A percentile compares a stretch with the other conserved stretches of the same genome.
Conservation (phyloP, 2,329 filamentous ascomycete species). For the Cercospora janseana region DNA sequence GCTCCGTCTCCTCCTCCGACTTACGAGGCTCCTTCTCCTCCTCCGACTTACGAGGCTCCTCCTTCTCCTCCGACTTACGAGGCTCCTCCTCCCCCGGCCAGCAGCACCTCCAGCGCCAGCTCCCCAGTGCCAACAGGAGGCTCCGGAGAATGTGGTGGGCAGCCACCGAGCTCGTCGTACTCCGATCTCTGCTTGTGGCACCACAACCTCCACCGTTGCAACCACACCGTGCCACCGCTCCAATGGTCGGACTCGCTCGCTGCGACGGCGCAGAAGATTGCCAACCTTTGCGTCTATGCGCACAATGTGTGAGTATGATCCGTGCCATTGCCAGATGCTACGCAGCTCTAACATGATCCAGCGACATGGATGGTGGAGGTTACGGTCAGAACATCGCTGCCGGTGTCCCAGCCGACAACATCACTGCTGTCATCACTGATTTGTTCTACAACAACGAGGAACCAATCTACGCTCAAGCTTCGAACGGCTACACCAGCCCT, state of each 20-base stretch:
- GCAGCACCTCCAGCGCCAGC: constrained; percentile 13
- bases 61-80: constrained; percentile 5
- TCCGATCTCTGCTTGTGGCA: constrained; percentile 57
- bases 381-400: constrained; percentile 94
- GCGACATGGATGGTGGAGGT: constrained; percentile 56
- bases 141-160: too few relatives aligned
- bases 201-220: constrained; percentile 83
- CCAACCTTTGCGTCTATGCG: constrained; percentile 65
- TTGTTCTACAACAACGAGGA: constrained; percentile 88
- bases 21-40: constrained; percentile 6
- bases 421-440: constrained; percentile 69
- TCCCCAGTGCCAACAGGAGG: too few relatives aligned
- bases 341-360: constrained; percentile 41
- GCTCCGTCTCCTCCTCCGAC: constrained; percentile 16
- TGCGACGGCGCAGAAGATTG: constrained; percentile 61
- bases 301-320: constrained; percentile 69
- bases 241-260: constrained; percentile 66
- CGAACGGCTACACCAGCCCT: constrained; percentile 23
- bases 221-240: constrained; percentile 69
- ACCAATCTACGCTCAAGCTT: constrained; percentile 48
- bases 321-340: background rate
- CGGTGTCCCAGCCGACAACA: constrained; percentile 55
- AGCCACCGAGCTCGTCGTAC: constrained; percentile 30
- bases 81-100: constrained; percentile 13
- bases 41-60: constrained; percentile 11